These are phyloP conservation scores for Lycium barbarum DNA, from an alignment of 257 asterid genomes.

Conservation along the genomic window DNA sequence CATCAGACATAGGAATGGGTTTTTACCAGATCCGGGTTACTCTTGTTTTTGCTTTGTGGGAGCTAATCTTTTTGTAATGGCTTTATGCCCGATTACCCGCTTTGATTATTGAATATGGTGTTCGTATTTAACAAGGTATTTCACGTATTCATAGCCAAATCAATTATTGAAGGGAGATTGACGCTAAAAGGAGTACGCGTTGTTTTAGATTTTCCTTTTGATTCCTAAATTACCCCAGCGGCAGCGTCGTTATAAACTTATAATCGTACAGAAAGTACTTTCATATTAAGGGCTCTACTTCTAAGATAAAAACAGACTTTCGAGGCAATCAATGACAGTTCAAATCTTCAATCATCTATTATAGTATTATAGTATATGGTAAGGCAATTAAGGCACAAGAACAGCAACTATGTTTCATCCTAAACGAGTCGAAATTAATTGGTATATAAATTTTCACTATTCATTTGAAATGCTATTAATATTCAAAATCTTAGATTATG, in stretches of 20 bases:
- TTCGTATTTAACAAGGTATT: not conserved
- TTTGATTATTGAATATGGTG: constrained; percentile 10
- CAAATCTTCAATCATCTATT: not conserved
- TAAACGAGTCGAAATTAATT: not conserved
- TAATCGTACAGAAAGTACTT: not conserved
- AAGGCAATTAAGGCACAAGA: not conserved
- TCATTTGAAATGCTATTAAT: not conserved
- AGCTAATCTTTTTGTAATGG: constrained; percentile 22
- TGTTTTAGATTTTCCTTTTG: not conserved
- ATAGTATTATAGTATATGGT: not conserved
- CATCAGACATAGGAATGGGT: not conserved
- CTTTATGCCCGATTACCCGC: not conserved
- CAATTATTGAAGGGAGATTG: not conserved
- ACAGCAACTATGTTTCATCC: not conserved
- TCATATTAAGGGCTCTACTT: not conserved
- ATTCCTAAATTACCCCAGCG: not conserved
- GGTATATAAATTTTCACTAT: not conserved
- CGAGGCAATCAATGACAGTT: not conserved
- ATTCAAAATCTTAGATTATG: not conserved
- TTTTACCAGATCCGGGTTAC: not conserved
- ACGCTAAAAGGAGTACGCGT: not conserved
- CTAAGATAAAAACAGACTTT: not conserved
- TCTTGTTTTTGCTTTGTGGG: not conserved
- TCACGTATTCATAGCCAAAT: not conserved
- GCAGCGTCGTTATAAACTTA: not conserved